A percentile compares a stretch with the other conserved stretches of the same genome.
These are phyloP conservation scores for Dioszegia hungarica DNA, from an alignment of 768 basidiomycete species.

Conservation along the genomic window DNA sequence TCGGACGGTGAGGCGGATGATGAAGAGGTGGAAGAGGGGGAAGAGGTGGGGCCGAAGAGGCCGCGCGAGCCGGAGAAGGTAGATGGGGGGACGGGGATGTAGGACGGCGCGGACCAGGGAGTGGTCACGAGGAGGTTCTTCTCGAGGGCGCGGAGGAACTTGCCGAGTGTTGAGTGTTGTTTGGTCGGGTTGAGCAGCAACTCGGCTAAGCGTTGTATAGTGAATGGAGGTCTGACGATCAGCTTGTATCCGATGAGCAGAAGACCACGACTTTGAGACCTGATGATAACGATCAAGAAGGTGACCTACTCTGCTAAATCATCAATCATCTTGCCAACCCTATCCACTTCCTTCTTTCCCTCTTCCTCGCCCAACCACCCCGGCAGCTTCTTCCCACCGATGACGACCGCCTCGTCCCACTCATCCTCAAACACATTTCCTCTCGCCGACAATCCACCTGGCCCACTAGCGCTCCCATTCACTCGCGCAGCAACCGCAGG, in stretches of 20 bases:
- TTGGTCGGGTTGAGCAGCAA: slow-evolving; percentile 32
- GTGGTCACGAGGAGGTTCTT: slow-evolving; percentile 47
- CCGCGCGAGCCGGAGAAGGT: background rate
- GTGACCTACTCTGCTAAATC: slow-evolving; percentile 37
- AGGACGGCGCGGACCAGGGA: slow-evolving; percentile 36
- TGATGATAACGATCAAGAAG: background rate
- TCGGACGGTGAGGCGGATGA: background rate
- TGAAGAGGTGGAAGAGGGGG: background rate
- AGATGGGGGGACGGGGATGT: slow-evolving; percentile 11
- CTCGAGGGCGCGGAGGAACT: slow-evolving; percentile 49
- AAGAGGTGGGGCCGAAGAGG: slow-evolving; percentile 7
- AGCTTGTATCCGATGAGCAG: background rate
- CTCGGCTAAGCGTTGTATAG: slow-evolving; percentile 49
- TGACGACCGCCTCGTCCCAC: slow-evolving; percentile 45
- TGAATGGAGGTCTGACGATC: slow-evolving; percentile 45
- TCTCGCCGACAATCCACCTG: background rate
- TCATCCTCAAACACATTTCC: slow-evolving; percentile 25
- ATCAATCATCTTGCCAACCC: slow-evolving; percentile 36
- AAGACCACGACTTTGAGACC: too few species aligned
- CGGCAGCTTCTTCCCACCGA: slow-evolving; percentile 45
- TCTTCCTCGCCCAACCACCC: slow-evolving; percentile 39
- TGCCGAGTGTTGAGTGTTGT: slow-evolving; percentile 41
- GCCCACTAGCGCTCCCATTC: slow-evolving; percentile 1
- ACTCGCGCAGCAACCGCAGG: background rate
- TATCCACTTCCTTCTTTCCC: slow-evolving; percentile 33